phyloP scores from a whole-genome alignment of 805 yeast genomes.

The Saturnispora besseyi region DNA sequence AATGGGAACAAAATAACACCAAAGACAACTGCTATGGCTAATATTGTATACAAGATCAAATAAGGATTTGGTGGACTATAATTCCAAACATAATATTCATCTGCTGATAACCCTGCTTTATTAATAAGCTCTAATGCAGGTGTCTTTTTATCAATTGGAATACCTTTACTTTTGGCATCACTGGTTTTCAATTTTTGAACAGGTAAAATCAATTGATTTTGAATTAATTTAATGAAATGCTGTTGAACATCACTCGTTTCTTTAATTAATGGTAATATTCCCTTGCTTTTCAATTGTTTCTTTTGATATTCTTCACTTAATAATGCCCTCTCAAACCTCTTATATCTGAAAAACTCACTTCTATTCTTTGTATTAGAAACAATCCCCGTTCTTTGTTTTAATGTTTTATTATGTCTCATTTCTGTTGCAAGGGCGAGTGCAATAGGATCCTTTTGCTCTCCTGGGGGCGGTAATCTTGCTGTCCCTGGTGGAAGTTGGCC shows the following conservation, averaged over 20 bases:
- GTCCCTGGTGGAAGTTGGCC: not conserved
- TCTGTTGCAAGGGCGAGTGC: constrained; percentile 65
- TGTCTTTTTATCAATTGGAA: constrained; percentile 49
- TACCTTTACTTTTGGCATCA: constrained; percentile 52
- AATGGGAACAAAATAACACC: constrained; percentile 74
- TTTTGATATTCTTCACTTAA: constrained; percentile 58
- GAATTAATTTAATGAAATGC: constrained; percentile 59
- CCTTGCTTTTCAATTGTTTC: constrained; percentile 19
- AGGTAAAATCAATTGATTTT: constrained; percentile 66
- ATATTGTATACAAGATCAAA: constrained; percentile 51
- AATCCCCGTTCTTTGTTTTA: constrained; percentile 74
- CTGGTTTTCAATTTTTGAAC: constrained; percentile 63
- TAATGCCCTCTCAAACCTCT: constrained; percentile 74
- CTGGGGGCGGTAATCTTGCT: constrained; percentile 19
- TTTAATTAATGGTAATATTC: constrained; percentile 31
- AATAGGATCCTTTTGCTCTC: constrained; percentile 35
- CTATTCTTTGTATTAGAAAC: constrained; percentile 52
- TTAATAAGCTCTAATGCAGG: constrained; percentile 52
- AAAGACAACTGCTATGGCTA: constrained; percentile 57
- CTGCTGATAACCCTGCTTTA: constrained; percentile 52
- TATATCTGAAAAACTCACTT: constrained; percentile 77
- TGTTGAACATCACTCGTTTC: constrained; percentile 44
- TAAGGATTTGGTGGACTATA: constrained; percentile 65
- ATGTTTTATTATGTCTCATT: constrained; percentile 51
- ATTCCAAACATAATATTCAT: constrained; percentile 77